phyloP scores from a whole-genome alignment of 257 asterid species.

The Galeopsis tetrahit region DNA sequence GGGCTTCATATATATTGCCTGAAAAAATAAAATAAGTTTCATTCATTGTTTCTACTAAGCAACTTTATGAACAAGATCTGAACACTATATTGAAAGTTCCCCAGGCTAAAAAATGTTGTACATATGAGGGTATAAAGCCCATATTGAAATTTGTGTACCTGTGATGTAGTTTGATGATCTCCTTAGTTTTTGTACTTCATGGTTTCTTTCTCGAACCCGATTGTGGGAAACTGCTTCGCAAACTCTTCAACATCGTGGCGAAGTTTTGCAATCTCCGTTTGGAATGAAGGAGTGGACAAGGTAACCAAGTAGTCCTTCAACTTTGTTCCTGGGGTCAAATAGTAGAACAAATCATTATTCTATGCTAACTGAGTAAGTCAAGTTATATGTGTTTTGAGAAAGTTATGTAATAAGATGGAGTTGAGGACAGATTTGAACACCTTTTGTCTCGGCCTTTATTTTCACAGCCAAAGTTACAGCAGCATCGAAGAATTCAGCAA shows the following conservation, averaged over 20 bases:
- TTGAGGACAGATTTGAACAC: constrained; percentile 34
- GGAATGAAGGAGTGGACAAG: constrained; percentile 48
- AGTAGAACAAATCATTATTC: background rate
- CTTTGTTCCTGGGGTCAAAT: constrained; percentile 62
- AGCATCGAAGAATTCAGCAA: constrained; percentile 59
- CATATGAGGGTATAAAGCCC: too few relatives aligned
- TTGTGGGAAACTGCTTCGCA: constrained; percentile 84
- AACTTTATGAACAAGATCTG: background rate
- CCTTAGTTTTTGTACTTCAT: constrained; percentile 81
- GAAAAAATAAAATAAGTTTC: background rate
- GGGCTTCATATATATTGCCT: constrained; percentile 24
- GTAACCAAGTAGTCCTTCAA: constrained; percentile 80
- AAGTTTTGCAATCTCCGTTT: constrained; percentile 67
- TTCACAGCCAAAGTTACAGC: constrained; percentile 66
- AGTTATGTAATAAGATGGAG: background rate
- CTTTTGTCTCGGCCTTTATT: constrained; percentile 58
- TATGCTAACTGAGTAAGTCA: background rate
- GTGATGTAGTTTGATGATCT: constrained; percentile 32
- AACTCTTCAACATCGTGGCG: constrained; percentile 73
- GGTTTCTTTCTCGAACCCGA: constrained; percentile 84
- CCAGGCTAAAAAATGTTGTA: too few relatives aligned
- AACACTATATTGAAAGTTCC: background rate
- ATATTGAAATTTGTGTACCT: constrained; percentile 28
- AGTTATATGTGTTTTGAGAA: background rate
- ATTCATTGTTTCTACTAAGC: background rate